Conservation (phyloP, 805 yeast genomes). For the Yamadazyma phyllophila region DNA sequence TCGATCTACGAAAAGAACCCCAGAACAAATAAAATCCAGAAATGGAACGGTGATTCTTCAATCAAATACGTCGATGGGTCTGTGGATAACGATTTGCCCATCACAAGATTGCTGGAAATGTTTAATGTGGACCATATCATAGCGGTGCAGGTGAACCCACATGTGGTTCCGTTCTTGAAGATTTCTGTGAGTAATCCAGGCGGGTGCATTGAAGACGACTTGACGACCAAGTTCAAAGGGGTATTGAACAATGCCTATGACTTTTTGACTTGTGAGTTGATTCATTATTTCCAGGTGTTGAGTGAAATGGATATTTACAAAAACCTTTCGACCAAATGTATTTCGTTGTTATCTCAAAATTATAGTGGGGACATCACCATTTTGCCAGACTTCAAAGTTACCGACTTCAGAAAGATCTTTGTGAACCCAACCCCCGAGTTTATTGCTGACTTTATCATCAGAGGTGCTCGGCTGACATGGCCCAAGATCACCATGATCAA, state of each 20-base stretch:
- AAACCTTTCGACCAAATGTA: conserved; percentile 67
- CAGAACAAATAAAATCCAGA: conserved; percentile 64
- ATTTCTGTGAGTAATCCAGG: conserved; percentile 67
- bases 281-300: conserved; percentile 71
- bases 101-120: conserved; percentile 88
- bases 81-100: conserved; percentile 91
- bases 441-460: conserved; percentile 60
- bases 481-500: conserved; percentile 81
- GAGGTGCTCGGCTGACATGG: conserved; percentile 95
- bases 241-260: conserved; percentile 54
- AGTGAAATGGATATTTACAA: conserved; percentile 76
- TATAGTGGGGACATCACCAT: conserved; percentile 95
- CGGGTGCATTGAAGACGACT: conserved; percentile 62
- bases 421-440: conserved; percentile 82
- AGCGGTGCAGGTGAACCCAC: conserved; percentile 97
- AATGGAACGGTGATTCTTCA: conserved; percentile 76
- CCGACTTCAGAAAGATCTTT: conserved; percentile 62
- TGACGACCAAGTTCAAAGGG: conserved; percentile 53
- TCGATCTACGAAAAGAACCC: conserved; percentile 82
- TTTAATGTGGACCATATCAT: conserved; percentile 96
- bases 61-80: conserved; percentile 93
- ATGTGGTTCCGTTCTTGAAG: conserved; percentile 83
- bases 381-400: conserved; percentile 65
- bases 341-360: conserved; percentile 76
- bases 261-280: conserved; percentile 63